These are phyloP conservation scores for Coemansia sp. DNA, from an alignment of 192 early-diverging fungal genomes.

Conservation along the genomic window DNA sequence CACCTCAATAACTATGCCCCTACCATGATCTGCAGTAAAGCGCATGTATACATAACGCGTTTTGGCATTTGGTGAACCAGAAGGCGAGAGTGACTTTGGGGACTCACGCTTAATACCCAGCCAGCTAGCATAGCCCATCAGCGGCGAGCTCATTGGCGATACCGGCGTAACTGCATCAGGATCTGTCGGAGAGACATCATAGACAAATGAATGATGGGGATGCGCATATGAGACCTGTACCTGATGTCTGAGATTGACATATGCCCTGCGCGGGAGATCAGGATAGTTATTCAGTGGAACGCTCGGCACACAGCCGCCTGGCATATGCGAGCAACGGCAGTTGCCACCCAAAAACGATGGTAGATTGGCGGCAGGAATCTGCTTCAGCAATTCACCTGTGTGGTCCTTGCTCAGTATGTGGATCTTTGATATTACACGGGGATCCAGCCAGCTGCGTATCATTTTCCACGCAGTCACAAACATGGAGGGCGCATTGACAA, in stretches of 20 bases:
- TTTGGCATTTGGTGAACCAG: background rate
- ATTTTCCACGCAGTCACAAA: slow-evolving; percentile 83
- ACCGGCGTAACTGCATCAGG: slow-evolving; percentile 4
- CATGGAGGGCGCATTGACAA: slow-evolving; percentile 90
- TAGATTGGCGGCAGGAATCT: slow-evolving; percentile 66
- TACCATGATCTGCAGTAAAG: slow-evolving; percentile 44
- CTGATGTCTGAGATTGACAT: slow-evolving; percentile 30
- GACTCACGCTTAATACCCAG: slow-evolving; percentile 41
- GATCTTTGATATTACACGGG: slow-evolving; percentile 60
- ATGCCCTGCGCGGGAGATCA: slow-evolving; percentile 47
- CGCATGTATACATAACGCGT: slow-evolving; percentile 31
- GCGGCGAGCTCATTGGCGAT: slow-evolving; percentile 34
- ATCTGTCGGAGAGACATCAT: slow-evolving; percentile 18
- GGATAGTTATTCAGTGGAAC: slow-evolving; percentile 33
- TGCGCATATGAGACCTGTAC: slow-evolving; percentile 36
- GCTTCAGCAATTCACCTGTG: slow-evolving; percentile 56
- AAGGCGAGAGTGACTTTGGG: slow-evolving; percentile 5
- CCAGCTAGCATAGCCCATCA: slow-evolving; percentile 38
- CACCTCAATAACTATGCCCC: slow-evolving; percentile 48
- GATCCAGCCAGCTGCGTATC: slow-evolving; percentile 76
- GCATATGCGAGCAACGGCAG: slow-evolving; percentile 72
- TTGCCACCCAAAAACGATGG: slow-evolving; percentile 70
- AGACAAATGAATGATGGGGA: slow-evolving; percentile 37
- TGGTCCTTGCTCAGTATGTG: slow-evolving; percentile 64
- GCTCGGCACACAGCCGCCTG: slow-evolving; percentile 62